Evolutionary conservation across 2,329 filamentous ascomycete species (phyloP), one percentile per base, ranked within the genome.

Genomic region (Talaromyces sp.): DNA sequence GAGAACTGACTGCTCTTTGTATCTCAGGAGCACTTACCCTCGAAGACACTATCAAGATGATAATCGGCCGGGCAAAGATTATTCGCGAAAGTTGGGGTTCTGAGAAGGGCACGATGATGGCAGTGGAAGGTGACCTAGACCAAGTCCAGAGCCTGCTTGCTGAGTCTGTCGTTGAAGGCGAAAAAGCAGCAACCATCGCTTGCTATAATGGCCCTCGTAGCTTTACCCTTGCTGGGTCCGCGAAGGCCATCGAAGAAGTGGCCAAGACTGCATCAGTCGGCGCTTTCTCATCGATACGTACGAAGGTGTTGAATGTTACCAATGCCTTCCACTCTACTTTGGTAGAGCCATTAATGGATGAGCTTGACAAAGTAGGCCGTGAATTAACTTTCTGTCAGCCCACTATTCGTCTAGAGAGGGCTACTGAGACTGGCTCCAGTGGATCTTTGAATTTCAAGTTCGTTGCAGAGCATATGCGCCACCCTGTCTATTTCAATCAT

Each of bases 321-420:
- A 77, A 84, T 63, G 82, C 79, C 0, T 84, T 83, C 68, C 83
- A 84, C 67, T 84, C 78, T 0, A 57, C 62, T 0, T 71, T 84
- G 0, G 77, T 80, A 83, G 0, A 58, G 65, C 0, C 58, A 31
- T 31, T 83, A 0, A 59, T 76, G 8, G 16, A 54, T 0, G 43
- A 65, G 0, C 69, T 81, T 1, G 68, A 70, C 14, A 27, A 67
- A 1, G 35, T 77, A 2, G 78, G 68, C 0, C 60, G 71, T 3
- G 67, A 39, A 0, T 8, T 82, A 0, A 68, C 56, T 0, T 82
- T 81, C 68, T 60, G 70, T 0, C 41, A 75, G 6, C 70, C 76
- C 1, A 54, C 10, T 1, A 78, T 82, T 73, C 24, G 73, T 82
- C 8, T 83, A 80, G 70, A 75, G 63, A 63, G 13, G 35, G 57